Conservation (phyloP, 1,284 basidiomycete genomes). For the Ceratobasidium papillatum region DNA sequence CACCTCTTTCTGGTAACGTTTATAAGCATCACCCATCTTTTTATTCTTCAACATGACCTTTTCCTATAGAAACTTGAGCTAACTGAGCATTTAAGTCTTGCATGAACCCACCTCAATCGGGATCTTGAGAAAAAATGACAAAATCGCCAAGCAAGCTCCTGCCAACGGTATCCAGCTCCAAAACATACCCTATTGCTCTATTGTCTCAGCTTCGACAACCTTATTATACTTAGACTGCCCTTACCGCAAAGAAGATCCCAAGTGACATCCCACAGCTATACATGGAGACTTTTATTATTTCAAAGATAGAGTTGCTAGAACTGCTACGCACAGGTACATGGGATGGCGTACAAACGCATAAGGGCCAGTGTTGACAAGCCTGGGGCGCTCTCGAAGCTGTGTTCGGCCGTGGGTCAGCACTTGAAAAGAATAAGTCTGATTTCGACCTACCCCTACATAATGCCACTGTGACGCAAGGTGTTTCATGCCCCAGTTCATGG, state of each 20-base stretch:
- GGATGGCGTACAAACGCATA: slow-evolving; percentile 12
- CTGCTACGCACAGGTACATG: not conserved
- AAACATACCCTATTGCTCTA: not conserved
- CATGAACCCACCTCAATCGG: slow-evolving; percentile 12
- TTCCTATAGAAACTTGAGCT: not conserved
- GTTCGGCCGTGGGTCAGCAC: no score
- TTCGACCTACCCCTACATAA: slow-evolving; percentile 4
- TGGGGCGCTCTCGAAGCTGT: slow-evolving; percentile 16
- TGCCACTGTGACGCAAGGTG: slow-evolving; percentile 16
- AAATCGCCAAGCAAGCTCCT: not conserved
- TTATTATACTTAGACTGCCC: not conserved
- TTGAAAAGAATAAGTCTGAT: not conserved
- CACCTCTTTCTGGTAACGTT: not conserved
- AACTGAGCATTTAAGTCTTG: not conserved
- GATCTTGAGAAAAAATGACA: slow-evolving; percentile 2
- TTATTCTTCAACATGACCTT: not conserved
- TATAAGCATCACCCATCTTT: not conserved
- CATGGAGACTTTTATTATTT: not conserved
- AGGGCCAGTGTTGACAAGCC: slow-evolving; percentile 11
- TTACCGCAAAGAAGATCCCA: not conserved
- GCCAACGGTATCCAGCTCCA: slow-evolving; percentile 24
- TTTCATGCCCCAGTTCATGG: not conserved
- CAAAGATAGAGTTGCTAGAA: no score
- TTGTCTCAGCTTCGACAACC: no score
- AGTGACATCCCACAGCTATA: slow-evolving; percentile 1